Conservation (phyloP, 257 asterid species). For the Penstemon barbatus region DNA sequence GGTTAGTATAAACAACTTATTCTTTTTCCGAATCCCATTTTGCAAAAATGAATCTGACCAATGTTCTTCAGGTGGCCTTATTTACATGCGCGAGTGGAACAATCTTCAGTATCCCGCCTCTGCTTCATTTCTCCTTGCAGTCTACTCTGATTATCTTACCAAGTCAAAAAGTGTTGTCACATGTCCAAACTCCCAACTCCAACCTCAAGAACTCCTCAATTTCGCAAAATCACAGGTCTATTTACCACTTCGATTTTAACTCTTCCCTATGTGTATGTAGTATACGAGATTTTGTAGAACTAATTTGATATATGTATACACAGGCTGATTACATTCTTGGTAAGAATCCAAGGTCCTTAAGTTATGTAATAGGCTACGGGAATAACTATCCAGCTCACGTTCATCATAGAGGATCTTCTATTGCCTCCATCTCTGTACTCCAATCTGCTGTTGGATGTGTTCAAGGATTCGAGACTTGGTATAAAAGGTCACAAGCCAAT, state of each 20-base stretch:
- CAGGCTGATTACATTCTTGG: constrained; percentile 93
- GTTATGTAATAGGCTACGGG: constrained; percentile 85
- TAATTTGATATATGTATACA: background rate
- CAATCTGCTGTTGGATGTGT: constrained; percentile 62
- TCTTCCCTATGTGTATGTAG: background rate
- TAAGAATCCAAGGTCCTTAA: constrained; percentile 66
- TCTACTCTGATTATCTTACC: constrained; percentile 78
- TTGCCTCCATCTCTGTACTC: constrained; percentile 47
- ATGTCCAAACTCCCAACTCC: constrained; percentile 65
- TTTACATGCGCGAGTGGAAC: constrained; percentile 73
- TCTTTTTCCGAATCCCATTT: no score
- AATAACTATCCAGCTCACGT: constrained; percentile 65
- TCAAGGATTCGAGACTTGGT: constrained; percentile 74
- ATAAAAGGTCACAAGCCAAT: constrained; percentile 51
- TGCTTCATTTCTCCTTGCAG: constrained; percentile 72
- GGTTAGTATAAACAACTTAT: constrained; percentile 39
- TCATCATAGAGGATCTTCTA: constrained; percentile 88
- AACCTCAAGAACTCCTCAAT: constrained; percentile 61
- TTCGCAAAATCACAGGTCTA: constrained; percentile 75
- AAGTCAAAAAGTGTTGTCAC: constrained; percentile 42
- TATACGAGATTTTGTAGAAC: background rate
- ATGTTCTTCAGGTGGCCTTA: constrained; percentile 57
- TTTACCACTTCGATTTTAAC: background rate
- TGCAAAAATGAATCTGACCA: no score
- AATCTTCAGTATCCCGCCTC: constrained; percentile 77